Evolutionary conservation across 2,329 filamentous ascomycete species (phyloP), one percentile per base, ranked within the genome.

Genomic region (Lachnellula arida): DNA sequence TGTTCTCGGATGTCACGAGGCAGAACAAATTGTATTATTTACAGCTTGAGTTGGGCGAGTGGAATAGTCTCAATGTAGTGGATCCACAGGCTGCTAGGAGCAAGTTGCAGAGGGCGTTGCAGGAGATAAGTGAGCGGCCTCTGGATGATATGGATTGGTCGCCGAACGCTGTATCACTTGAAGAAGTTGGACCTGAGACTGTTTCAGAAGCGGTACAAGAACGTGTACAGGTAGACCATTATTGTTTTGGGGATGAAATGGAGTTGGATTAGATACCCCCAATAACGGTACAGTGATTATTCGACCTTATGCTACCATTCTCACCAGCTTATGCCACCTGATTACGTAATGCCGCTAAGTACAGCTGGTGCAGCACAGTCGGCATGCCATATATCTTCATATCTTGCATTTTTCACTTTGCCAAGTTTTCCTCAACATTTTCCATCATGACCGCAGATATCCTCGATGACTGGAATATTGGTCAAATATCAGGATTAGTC

Each of bases 121-220:
- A 61, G 46, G 59, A 61, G n/a, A 67, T 69, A 43, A 62, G 62
- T 42, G 67, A 70, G 51, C 46, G 56, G 9, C 65, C 65, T 1
- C 56, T 70, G 34, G 61, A 68, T 54, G 66, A 68, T 54, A 69
- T 70, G 67, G 67, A 70, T 58, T 70, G 68, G 68, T 68, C 67
- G 11, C 65, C 66, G 11, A 69, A 69, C 55, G 22, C 56, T 23
- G 62, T 65, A 19, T 66, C 63, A n/a, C 56, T 69, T 9, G 44
- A 66, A 51, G 61, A 69, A 55, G 40, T 66, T n/a, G 51, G 48
- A n/a, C 37, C 48, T 22, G 55, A 49, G 8, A 14, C 7, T n/a
- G 54, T 50, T 12, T 44, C 19, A 17, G 35, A 28, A 12, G 34
- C 32, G 32, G 8, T 32, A 11, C 14, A 19, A 17, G 43, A 48